Base-by-base conservation (phyloP, 1,284 basidiomycete species). In the Inonotus hispidus region DNA sequence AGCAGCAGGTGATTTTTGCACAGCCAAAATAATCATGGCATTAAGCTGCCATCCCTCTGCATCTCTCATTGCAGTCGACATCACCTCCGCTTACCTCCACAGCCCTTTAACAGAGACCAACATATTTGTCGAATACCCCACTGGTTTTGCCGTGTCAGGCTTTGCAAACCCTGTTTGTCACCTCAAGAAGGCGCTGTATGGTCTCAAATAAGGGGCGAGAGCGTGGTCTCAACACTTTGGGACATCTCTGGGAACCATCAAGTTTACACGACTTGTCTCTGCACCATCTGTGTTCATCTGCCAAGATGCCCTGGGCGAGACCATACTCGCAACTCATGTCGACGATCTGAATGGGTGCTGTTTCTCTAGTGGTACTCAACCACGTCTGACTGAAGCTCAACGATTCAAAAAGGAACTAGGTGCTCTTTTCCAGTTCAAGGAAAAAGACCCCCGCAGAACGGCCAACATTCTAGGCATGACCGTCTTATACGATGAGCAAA, bases 241-340 rank as follows among this genome's bases (percentile, higher is more conserved):
- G 10, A 29, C 61, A 8, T 50, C 39, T 2, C 50, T 72, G 5
- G 32, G n/a, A 1, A 10, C 25, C 2, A 57, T 68, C 19, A 63
- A 68, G 1, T 71, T 61, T 57, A 63, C 50, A 7, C 41, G 56
- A 21, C 61, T 58, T 35, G 37, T 60, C 3, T 58, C 64, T 5
- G 67, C 72, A 41, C 62, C 69, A 16, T 66, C 67, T n/a, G 58
- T 72, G 16, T 74, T 69, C 62, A 67, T 68, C 58, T 67, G 66
- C 46, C 50, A 65, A 13, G 47, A 63, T 14, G 61, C 63, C 53
- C 59, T 63, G 13, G 63, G 61, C 8, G 65, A 64, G 7, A 67
- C 71, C n/a, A 58, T 75, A 23, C 68, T 71, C n/a, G 65, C 65
- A 1, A 67, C 73, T 38, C 71, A 72, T 21, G 69, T 75, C 46